Percentiles rank a stretch among this genome's conserved stretches.
Evolutionary conservation across 2,329 filamentous ascomycete species (phyloP).

Genomic region (Scedosporium aurantiacum): DNA sequence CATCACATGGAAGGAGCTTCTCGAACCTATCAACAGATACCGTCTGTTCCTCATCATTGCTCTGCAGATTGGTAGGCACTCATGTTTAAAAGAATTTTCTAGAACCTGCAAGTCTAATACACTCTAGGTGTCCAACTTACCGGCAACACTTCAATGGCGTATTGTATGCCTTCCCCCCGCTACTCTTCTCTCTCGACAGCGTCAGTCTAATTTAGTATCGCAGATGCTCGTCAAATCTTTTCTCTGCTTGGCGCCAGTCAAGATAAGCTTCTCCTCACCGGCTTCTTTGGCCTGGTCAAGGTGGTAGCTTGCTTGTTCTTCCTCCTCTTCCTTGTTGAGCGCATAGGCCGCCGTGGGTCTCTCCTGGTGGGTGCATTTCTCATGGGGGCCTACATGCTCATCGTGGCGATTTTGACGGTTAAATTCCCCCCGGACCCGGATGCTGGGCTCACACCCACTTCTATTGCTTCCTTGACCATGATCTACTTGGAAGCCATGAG

Average conservation of each 20-base stretch:
- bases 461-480: conserved; percentile 37
- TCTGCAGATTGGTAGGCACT: conserved; percentile 29
- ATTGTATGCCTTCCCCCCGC: conserved; percentile 17
- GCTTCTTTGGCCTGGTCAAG: conserved; percentile 42
- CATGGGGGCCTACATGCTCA: conserved; percentile 42
- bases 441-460: conserved; percentile 22
- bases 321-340: conserved; percentile 36
- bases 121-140: conserved; percentile 29
- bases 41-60: conserved; percentile 36
- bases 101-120: background rate
- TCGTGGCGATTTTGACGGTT: conserved; percentile 35
- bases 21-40: conserved; percentile 34
- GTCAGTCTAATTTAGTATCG: no score
- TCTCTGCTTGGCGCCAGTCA: conserved; percentile 34
- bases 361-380: conserved; percentile 36
- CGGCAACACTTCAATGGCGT: conserved; percentile 38
- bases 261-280: conserved; percentile 35
- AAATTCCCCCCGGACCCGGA: conserved; percentile 27
- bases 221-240: conserved; percentile 38
- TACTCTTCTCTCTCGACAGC: no score
- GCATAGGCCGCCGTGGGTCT: conserved; percentile 34
- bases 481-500: conserved; percentile 39
- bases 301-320: conserved; percentile 35
- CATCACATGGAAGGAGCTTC: conserved; percentile 32
- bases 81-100: conserved; percentile 6